These are phyloP conservation scores for Eudorina sp. DNA, from an alignment of 139 green algal species.

Conservation along the genomic window DNA sequence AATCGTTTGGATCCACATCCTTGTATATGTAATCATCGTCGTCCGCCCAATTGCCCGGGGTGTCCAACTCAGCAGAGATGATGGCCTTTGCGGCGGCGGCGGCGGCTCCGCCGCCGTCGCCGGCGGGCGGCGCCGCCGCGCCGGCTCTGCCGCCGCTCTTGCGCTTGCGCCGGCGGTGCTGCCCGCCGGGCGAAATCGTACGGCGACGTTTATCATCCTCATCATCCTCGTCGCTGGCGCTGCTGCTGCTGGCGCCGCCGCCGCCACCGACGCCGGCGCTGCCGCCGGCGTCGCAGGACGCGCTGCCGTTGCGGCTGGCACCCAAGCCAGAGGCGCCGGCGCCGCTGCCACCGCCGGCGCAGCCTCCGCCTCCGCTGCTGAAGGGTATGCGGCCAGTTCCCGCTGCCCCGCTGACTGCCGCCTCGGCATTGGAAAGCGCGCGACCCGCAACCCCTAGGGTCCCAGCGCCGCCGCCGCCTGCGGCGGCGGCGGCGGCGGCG, in stretches of 20 bases:
- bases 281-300: neutral
- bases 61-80: neutral
- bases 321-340: neutral
- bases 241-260: neutral
- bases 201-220: too few relatives aligned
- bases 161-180: neutral
- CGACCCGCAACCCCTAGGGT: too few relatives aligned
- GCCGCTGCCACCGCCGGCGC: neutral
- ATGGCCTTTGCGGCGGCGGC: neutral
- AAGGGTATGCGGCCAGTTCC: too few relatives aligned
- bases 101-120: neutral
- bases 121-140: neutral
- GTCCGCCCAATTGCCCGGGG: neutral
- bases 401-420: neutral
- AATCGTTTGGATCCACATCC: slow-evolving; percentile 24
- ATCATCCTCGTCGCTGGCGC: neutral
- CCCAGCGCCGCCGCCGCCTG: neutral
- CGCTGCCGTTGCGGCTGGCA: slow-evolving; percentile 12
- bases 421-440: neutral
- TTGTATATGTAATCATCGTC: slow-evolving; percentile 24
- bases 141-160: neutral
- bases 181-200: neutral
- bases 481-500: neutral
- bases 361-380: too few relatives aligned
- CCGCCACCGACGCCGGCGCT: neutral